phyloP scores from a whole-genome alignment of 768 basidiomycete species.

The Termitomyces bulborhizus region DNA sequence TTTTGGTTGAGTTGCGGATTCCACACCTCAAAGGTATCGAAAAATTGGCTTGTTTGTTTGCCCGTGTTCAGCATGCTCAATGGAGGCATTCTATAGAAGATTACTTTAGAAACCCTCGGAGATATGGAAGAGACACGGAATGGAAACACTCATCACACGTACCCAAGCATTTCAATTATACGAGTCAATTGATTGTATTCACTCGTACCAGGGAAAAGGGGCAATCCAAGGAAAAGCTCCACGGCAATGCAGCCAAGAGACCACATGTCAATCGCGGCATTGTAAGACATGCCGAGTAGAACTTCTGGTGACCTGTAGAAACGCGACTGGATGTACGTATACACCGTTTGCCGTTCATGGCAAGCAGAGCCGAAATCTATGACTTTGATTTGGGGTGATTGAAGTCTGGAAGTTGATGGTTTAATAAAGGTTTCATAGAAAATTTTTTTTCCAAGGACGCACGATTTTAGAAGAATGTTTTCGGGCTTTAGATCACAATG shows the following conservation, averaged over 20 bases:
- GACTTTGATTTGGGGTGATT: conserved; percentile 97
- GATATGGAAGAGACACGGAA: not conserved
- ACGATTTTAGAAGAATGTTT: conserved; percentile 97
- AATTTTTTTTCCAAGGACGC: conserved; percentile 14
- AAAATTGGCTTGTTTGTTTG: conserved; percentile 93
- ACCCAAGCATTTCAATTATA: conserved; percentile 99
- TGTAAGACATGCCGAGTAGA: conserved; percentile 90
- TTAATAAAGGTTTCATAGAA: conserved; percentile 1
- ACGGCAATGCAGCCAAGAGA: conserved; percentile 97
- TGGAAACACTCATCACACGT: conserved; percentile 23
- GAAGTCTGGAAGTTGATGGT: conserved; percentile 47
- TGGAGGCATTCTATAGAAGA: conserved; percentile 68
- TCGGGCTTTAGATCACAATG: conserved; percentile 99
- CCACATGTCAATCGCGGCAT: conserved; percentile 98
- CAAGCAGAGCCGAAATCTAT: conserved; percentile 99
- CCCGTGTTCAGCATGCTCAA: conserved; percentile 92
- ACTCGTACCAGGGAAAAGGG: conserved; percentile 96
- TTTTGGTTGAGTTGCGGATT: conserved; percentile 63
- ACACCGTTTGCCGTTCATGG: conserved; percentile 98
- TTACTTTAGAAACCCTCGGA: conserved; percentile 1
- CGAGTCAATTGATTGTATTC: conserved; percentile 98
- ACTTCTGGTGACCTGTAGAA: conserved; percentile 99
- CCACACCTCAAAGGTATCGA: conserved; percentile 65
- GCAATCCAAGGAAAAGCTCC: conserved; percentile 93
- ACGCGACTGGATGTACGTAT: conserved; percentile 98